Evolutionary conservation across 768 basidiomycete genomes (phyloP), one percentile per base, ranked within the genome.

Genomic region (Pisolithus orientalis): DNA sequence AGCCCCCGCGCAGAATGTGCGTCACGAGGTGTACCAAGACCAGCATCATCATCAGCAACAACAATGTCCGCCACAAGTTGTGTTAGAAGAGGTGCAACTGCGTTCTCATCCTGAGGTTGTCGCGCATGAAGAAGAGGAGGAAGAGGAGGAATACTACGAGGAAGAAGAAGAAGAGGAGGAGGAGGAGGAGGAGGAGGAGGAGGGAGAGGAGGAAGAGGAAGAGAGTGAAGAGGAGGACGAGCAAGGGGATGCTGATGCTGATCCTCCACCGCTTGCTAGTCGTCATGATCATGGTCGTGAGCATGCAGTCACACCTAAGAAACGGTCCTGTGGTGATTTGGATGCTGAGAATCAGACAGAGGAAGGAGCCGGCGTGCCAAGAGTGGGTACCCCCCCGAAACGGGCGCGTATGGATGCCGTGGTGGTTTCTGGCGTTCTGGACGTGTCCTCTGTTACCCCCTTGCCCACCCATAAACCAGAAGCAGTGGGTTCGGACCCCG

Each of bases 351-450:
- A 29, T 39, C 21, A 44, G 17, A 28, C 17, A 29, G 27, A 40
- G 17, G 16, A 27, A 21, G 39, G 34, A 11, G 10, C 42, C 10
- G 40, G 43, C 44, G 24, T 38, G 21, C 50, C 53, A 14, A 62
- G 62, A 24, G 49, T 55, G 7, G 57, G 62, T 6, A 75, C 75
- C 0, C 75, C 76, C 10, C 75, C 75, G 7, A 77, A 77, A 56
- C 70, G 74, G 44, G 64, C 57, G 25, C 66, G 73, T 45, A 52
- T 61, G 21, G 63, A 56, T 13, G 60, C 28, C 17, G 25, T 42
- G 38, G 28, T 39, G 27, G 9, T 27, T 29, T 29, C 49, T 25
- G 47, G 6, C 10, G 46, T 21, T n/a, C 28, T 25, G 31, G 2
- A 3, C 24, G 17, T 16, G 37, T 31, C 9, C 17, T 42, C 17